phyloP scores from a whole-genome alignment of 2,329 filamentous ascomycete species.

The Colletotrichum endophyticum region DNA sequence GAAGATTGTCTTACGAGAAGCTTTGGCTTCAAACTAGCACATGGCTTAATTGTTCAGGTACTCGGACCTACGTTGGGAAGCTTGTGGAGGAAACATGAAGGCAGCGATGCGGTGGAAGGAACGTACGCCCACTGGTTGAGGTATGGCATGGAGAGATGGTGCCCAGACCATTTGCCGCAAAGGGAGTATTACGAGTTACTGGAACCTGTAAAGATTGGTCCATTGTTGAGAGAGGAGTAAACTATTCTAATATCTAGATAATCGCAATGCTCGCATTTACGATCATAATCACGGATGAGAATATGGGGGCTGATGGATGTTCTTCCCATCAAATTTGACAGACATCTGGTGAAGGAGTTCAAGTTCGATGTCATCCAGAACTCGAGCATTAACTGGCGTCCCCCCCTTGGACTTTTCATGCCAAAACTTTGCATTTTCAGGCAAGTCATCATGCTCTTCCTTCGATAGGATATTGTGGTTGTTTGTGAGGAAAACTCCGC shows the following conservation, averaged over 20 bases:
- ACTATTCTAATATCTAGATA: neutral
- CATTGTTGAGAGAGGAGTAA: conserved; percentile 16
- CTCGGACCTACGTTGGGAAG: conserved; percentile 56
- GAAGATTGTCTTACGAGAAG: conserved; percentile 53
- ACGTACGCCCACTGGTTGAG: conserved; percentile 62
- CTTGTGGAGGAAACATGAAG: conserved; percentile 55
- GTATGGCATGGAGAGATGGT: conserved; percentile 52
- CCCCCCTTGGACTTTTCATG: neutral
- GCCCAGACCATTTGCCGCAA: conserved; percentile 43
- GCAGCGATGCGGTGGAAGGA: conserved; percentile 50
- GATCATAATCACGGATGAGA: neutral
- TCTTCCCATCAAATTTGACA: neutral
- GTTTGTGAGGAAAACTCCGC: neutral
- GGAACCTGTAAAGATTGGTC: conserved; percentile 41
- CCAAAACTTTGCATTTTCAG: neutral
- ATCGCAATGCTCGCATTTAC: too few relatives aligned
- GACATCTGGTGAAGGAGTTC: neutral
- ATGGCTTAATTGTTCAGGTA: conserved; percentile 56
- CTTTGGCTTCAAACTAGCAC: conserved; percentile 61
- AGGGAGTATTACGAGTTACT: conserved; percentile 35
- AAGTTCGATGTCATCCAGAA: neutral
- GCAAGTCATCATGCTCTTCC: neutral
- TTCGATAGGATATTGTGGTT: neutral
- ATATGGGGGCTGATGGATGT: neutral
- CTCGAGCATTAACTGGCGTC: neutral